phyloP scores from a whole-genome alignment of 257 asterid genomes.

The Petrea volubilis region DNA sequence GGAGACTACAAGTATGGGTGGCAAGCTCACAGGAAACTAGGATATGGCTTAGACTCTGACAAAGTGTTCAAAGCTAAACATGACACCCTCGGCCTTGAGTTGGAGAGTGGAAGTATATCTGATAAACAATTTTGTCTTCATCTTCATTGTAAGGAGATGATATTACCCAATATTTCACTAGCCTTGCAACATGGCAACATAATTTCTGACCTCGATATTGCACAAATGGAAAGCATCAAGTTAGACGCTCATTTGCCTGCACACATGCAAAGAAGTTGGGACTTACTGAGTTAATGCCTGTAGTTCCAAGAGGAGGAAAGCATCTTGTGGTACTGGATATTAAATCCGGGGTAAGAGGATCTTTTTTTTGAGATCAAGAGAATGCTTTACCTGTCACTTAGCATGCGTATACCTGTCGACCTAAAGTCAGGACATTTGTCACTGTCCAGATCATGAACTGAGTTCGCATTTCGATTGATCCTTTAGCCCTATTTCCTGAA shows the following conservation, averaged over 20 bases:
- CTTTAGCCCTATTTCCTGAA: not conserved
- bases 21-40: constrained; percentile 78
- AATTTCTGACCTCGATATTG: constrained; percentile 34
- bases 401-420: not conserved
- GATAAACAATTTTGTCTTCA: constrained; percentile 73
- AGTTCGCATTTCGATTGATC: not conserved
- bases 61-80: constrained; percentile 21
- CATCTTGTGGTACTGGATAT: constrained; percentile 1
- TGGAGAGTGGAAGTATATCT: constrained; percentile 61
- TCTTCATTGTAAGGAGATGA: constrained; percentile 88
- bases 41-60: constrained; percentile 31
- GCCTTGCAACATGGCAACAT: constrained; percentile 40
- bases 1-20: constrained; percentile 97
- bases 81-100: constrained; percentile 40
- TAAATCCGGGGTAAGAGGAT: constrained; percentile 10
- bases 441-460: not conserved
- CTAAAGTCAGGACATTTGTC: not conserved
- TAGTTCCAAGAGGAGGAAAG: not conserved
- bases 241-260: constrained; percentile 69
- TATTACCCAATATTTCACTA: constrained; percentile 64
- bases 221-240: constrained; percentile 37
- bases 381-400: not conserved
- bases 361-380: not conserved
- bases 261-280: constrained; percentile 93
- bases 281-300: constrained; percentile 32